Percentiles rank a stretch among this genome's conserved stretches.
These are phyloP conservation scores for Helichrysum umbraculigerum DNA, from an alignment of 129 eudicot genomes.

Conservation along the genomic window DNA sequence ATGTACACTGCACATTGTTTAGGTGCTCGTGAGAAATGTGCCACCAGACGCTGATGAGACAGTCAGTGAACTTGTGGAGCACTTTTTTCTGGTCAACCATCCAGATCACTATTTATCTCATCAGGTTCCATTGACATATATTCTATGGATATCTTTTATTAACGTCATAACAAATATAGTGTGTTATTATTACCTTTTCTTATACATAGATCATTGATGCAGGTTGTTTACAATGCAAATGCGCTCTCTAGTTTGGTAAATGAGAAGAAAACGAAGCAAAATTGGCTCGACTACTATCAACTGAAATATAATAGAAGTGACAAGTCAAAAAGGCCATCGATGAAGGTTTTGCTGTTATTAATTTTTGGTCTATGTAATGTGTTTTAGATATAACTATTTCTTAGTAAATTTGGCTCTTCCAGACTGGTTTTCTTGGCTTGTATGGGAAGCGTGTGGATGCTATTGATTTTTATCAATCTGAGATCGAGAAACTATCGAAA, in stretches of 20 bases:
- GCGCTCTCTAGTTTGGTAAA: conserved; percentile 56
- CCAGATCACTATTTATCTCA: conserved; percentile 79
- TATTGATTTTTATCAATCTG: conserved; percentile 54
- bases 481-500: conserved; percentile 45
- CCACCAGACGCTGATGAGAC: conserved; percentile 91
- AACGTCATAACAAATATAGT: neutral
- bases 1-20: neutral
- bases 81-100: conserved; percentile 86
- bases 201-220: conserved; percentile 23
- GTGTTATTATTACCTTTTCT: conserved; percentile 13
- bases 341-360: conserved; percentile 49
- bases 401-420: conserved; percentile 19
- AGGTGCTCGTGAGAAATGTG: conserved; percentile 92
- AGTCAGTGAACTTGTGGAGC: conserved; percentile 84
- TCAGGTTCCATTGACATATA: conserved; percentile 53
- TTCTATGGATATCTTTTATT: neutral
- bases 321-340: conserved; percentile 51
- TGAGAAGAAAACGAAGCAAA: conserved; percentile 66
- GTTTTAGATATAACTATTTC: conserved; percentile 21
- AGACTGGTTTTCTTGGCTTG: conserved; percentile 72
- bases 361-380: neutral
- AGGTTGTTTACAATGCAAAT: conserved; percentile 78
- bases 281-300: conserved; percentile 89
- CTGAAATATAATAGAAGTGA: conserved; percentile 56
- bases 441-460: conserved; percentile 71